phyloP scores from a whole-genome alignment of 495 filamentous ascomycete genomes.

The Endocarpon pusillum region DNA sequence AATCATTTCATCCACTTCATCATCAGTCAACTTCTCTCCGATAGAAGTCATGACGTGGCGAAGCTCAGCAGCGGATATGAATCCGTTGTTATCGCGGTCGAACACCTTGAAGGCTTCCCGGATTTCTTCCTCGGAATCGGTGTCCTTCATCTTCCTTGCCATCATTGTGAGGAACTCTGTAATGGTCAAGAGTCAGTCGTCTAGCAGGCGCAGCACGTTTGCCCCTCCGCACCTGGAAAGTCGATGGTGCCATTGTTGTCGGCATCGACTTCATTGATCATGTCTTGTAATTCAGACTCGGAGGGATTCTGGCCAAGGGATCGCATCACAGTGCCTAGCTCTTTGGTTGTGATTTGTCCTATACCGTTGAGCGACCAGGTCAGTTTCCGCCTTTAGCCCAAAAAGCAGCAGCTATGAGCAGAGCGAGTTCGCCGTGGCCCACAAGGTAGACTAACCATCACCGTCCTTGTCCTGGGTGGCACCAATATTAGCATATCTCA shows the following conservation, averaged over 20 bases:
- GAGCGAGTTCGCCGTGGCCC: too few relatives aligned
- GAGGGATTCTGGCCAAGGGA: constrained; percentile 99
- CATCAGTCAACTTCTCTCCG: constrained; percentile 97
- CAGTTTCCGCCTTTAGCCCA: too few relatives aligned
- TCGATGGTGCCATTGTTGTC: constrained; percentile 99
- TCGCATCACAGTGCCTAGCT: constrained; percentile 97
- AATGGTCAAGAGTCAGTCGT: constrained; percentile 7
- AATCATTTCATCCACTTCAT: constrained; percentile 99
- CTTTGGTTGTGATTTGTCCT: constrained; percentile 99
- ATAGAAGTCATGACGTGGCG: constrained; percentile 99
- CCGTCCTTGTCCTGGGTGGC: constrained; percentile 87
- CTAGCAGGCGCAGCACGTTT: constrained; percentile 3
- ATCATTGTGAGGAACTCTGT: constrained; percentile 99
- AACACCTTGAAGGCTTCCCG: constrained; percentile 93
- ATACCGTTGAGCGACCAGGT: too few relatives aligned
- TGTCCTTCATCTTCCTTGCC: constrained; percentile 99
- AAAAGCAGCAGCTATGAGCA: too few relatives aligned
- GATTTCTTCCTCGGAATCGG: constrained; percentile 98
- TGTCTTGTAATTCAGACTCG: constrained; percentile 96
- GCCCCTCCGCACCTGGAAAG: constrained; percentile 61
- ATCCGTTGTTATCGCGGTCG: constrained; percentile 98
- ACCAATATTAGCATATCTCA: constrained; percentile 10
- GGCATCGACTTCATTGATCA: constrained; percentile 99
- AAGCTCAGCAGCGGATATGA: constrained; percentile 94
- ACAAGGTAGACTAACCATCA: constrained; percentile 92